Base-by-base conservation (phyloP, 108 stramenopile species). In the Nitzschia putrida region DNA sequence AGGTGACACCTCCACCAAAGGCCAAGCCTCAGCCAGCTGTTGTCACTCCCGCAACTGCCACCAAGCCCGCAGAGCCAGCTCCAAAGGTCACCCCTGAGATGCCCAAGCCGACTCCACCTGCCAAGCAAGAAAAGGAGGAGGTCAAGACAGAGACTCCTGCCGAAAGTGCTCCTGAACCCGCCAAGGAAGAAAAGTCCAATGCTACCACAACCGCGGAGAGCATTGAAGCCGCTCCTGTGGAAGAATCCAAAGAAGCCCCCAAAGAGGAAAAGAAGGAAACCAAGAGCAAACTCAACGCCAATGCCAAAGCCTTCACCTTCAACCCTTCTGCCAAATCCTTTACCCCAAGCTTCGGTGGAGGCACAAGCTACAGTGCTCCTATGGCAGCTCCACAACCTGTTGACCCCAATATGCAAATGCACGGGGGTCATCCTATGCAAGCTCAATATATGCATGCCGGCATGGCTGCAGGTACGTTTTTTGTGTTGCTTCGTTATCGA, bases 301-400 rank as follows among this genome's bases (percentile, higher is more conserved):
- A 86, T 51, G 90, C 93, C 40, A 94, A 91, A 57, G 58, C 65
- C 21, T 91, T 91, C 68, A 74, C 88, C 9, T 88, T 94, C 68
- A 94, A 90, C 64, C 85, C 88, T 20, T 18, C 70, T 22, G 93
- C 89, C 23, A 94, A 91, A 67, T 67, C 87, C 13, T 94, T 94
- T 45, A 90, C 87, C 25, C 93, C 93, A 9, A 77, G 80, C 14
- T 72, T 68, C 54, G 57, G 64, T 53, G 66, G 56, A 24, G 52
- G 57, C 40, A 20, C 68, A 39, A 18, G 74, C 29, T 67, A 67
- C 45, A 61, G 61, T 39, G 72, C 77, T 57, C 26, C 68, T n/a
- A 77, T 52, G 74, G 70, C 47, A 55, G 74, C 20, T 22, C 64
- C 58, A 4, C 67, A 68, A 29, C 43, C 55, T 34, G 44, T 60